These are phyloP conservation scores for Phytophthora pistaciae DNA, from an alignment of 352 stramenopile genomes.

Conservation along the genomic window DNA sequence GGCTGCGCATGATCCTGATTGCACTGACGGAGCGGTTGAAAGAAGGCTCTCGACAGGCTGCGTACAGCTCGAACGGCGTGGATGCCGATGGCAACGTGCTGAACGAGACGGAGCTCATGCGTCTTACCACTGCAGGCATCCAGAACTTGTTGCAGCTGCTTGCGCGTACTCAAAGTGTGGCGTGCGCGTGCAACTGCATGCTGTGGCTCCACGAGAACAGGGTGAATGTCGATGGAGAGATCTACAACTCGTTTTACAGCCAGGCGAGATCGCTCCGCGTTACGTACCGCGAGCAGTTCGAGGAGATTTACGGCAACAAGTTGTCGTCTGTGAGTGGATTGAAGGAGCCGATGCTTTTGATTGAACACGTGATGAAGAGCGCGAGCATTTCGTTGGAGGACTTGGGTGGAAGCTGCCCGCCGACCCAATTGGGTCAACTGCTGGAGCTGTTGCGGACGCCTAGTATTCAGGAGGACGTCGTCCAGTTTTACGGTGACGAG, in stretches of 20 bases:
- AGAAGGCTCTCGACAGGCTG: constrained; percentile 64
- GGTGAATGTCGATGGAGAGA: constrained; percentile 50
- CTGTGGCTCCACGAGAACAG: constrained; percentile 71
- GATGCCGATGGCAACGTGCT: constrained; percentile 46
- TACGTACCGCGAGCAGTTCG: constrained; percentile 73
- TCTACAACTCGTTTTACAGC: constrained; percentile 79
- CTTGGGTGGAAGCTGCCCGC: constrained; percentile 54
- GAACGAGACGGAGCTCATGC: constrained; percentile 76
- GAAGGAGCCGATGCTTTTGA: constrained; percentile 68
- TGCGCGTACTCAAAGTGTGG: constrained; percentile 64
- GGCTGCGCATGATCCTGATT: constrained; percentile 72
- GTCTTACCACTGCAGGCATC: constrained; percentile 69
- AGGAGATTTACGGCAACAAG: constrained; percentile 66
- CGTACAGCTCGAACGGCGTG: constrained; percentile 36
- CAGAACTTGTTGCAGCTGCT: constrained; percentile 78
- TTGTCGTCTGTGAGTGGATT: constrained; percentile 60
- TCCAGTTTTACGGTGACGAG: constrained; percentile 71
- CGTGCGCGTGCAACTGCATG: constrained; percentile 68
- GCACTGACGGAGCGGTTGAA: constrained; percentile 74
- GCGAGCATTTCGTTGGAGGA: constrained; percentile 51
- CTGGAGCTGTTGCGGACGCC: constrained; percentile 59
- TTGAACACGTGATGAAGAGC: constrained; percentile 83
- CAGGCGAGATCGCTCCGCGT: constrained; percentile 58
- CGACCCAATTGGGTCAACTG: constrained; percentile 59
- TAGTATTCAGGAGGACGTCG: constrained; percentile 63